Percentiles rank a stretch among this genome's conserved stretches.
Evolutionary conservation across 2,329 filamentous ascomycete species (phyloP).

Genomic region (Phyllosticta citriasiana): DNA sequence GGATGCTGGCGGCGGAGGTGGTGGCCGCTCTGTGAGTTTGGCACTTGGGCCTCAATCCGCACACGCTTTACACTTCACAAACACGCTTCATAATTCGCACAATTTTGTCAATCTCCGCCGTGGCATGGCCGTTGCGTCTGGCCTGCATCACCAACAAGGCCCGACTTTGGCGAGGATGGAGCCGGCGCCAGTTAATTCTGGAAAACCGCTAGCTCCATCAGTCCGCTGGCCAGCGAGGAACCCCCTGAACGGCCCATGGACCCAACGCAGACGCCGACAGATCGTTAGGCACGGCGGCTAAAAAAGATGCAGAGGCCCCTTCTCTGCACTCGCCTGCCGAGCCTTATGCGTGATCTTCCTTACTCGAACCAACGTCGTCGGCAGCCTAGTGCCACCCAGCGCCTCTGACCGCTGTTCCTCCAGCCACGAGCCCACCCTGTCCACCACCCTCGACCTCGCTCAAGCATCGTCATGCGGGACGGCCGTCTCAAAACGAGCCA

Average conservation of each 20-base stretch:
- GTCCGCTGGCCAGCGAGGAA: background rate
- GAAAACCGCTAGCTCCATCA: background rate
- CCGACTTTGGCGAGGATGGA: conserved; percentile 4
- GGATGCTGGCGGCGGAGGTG: conserved; percentile 2
- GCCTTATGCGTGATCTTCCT: conserved; percentile 11
- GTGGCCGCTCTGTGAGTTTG: background rate
- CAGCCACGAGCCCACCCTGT: conserved; percentile 7
- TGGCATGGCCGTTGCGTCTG: conserved; percentile 10
- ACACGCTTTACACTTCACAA: background rate
- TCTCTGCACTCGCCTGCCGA: conserved; percentile 3
- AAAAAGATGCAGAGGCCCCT: conserved; percentile 2
- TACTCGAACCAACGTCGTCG: conserved; percentile 9
- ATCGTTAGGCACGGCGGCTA: conserved; percentile 9
- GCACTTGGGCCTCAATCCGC: background rate
- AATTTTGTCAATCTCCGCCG: conserved; percentile 8
- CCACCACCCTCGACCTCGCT: background rate
- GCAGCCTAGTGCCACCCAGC: conserved; percentile 6
- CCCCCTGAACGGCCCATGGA: conserved; percentile 5
- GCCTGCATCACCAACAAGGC: conserved; percentile 7
- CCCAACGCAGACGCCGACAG: conserved; percentile 4
- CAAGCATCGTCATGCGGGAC: conserved; percentile 6
- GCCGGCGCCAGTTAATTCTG: conserved; percentile 1
- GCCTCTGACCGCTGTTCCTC: conserved; percentile 10
- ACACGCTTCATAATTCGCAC: background rate
- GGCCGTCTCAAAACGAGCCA: background rate